Evolutionary conservation across 345 rosid genomes (phyloP), one percentile per base, ranked within the genome.

Genomic region (Lepidium africanum): DNA sequence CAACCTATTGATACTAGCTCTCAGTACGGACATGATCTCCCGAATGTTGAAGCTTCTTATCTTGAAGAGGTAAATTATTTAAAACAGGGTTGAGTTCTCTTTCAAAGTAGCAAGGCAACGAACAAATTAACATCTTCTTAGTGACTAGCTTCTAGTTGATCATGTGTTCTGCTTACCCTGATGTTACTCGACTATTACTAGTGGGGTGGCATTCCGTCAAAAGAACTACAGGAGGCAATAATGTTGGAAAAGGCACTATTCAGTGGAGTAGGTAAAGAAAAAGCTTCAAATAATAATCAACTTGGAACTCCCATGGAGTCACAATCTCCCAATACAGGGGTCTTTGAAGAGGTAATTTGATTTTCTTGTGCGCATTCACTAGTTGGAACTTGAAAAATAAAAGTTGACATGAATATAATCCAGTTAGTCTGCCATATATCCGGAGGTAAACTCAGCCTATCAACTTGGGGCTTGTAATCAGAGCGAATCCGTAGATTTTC

Each of bases 161-260:
- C 56, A 35, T 51, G 41, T 50, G 54, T 27, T 32, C 65, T 30
- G 38, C 68, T 38, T 33, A 46, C 61, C 53, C 14, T 57, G 27
- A 41, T 60, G 57, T 72, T 49, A 43, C 54, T 54, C 51, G 16
- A n/a, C 36, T 54, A 45, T 59, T 68, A 59, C 46, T 76, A 88
- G 96, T 86, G 82, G 90, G 83, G 82, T 72, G 83, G 77, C 69
- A 76, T 88, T 71, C 87, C 90, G 65, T 40, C 86, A 49, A 77
- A 79, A 69, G 91, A 88, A 74, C 85, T 83, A 73, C 81, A 84
- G 6, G 88, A 86, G 67, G 91, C 91, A 35, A 67, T 83, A 49
- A 71, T 79, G 80, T 77, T 88, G 60, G 96, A 88, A 81, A 76
- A 75, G 23, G 82, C 87, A 66, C 74, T 78, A 59, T 86, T 88